These are phyloP conservation scores for Suillus clintonianus DNA, from an alignment of 768 basidiomycete species.

Conservation along the genomic window DNA sequence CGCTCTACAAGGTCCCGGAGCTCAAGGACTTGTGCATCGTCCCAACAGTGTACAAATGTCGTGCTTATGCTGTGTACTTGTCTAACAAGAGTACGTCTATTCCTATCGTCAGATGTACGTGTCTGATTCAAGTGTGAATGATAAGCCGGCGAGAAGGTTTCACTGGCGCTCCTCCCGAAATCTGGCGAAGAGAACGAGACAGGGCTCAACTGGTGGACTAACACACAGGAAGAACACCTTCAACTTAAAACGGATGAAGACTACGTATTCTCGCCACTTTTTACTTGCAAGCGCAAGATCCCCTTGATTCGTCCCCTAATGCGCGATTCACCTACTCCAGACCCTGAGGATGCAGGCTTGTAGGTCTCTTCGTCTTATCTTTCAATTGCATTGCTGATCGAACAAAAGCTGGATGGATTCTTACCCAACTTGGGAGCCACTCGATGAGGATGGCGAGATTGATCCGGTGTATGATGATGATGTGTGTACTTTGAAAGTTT, in stretches of 20 bases:
- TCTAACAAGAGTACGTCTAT: constrained; percentile 25
- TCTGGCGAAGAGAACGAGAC: constrained; percentile 8
- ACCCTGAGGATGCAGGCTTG: constrained; percentile 15
- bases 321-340: constrained; percentile 12
- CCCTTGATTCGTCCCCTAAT: constrained; percentile 8
- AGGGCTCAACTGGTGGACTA: constrained; percentile 21
- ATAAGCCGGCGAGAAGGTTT: constrained; percentile 25
- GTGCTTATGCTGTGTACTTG: constrained; percentile 35
- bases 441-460: constrained; percentile 25
- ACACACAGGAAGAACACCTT: constrained; percentile 16
- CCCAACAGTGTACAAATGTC: constrained; percentile 31
- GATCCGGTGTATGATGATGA: constrained; percentile 15
- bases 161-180: constrained; percentile 21
- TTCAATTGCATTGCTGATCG: neutral
- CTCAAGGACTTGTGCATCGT: constrained; percentile 35
- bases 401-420: constrained; percentile 24
- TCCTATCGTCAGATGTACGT: neutral
- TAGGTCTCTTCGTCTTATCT: constrained; percentile 14
- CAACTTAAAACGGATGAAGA: constrained; percentile 15
- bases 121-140: neutral
- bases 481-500: neutral
- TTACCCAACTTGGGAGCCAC: constrained; percentile 21
- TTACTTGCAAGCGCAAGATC: constrained; percentile 19
- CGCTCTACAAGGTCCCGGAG: constrained; percentile 23
- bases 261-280: constrained; percentile 29